Evolutionary conservation across 352 stramenopile species (phyloP), one percentile per base, ranked within the genome.

Genomic region (Globisporangium heterothallicum): DNA sequence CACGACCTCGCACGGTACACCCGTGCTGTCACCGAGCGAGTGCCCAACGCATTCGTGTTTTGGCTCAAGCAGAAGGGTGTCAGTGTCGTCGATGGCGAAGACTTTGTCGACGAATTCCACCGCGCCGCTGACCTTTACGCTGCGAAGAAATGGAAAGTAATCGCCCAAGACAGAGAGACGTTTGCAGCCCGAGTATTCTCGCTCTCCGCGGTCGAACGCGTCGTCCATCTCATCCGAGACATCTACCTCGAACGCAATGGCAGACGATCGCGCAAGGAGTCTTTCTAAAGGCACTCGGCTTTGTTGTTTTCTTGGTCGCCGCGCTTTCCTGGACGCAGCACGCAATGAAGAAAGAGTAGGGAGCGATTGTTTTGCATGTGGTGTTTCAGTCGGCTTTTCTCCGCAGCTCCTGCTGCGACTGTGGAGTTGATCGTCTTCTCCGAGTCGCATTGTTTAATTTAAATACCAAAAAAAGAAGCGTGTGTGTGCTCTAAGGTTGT

Each of bases 1-100:
- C 83, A 92, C 58, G 83, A 93, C 41, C 56, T 90, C 19, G 79
- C 83, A 10, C 76, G 83, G 9, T 91, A 80, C 54, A 56, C 62
- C 9, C 83, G 83, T 18, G 76, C 84, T 26, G 55, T 73, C 30
- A 80, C 64, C 3, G 80, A 90, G 57, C 60, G 69, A 25, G 73
- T 76, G 52, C 80, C 79, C 12, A 93, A 93, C 49, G 76, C 76
- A 19, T 91, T 84, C 30, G 68, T 93, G 45, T 85, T 77, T 47
- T 91, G 80, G 82, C 60, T 92, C 58, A 66, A 67, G 29, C 55
- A 73, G 48, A 65, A 68, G 8, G 62, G 70, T 18, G 57, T 84
- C 7, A 26, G 56, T 29, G 59, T 59, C 35, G 58, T 29, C n/a
- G 53, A 70, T 18, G 38, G 49, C 9, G 64, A 59, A 25, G 61